Conservation (phyloP, 257 asterid genomes). For the Rehmannia glutinosa region DNA sequence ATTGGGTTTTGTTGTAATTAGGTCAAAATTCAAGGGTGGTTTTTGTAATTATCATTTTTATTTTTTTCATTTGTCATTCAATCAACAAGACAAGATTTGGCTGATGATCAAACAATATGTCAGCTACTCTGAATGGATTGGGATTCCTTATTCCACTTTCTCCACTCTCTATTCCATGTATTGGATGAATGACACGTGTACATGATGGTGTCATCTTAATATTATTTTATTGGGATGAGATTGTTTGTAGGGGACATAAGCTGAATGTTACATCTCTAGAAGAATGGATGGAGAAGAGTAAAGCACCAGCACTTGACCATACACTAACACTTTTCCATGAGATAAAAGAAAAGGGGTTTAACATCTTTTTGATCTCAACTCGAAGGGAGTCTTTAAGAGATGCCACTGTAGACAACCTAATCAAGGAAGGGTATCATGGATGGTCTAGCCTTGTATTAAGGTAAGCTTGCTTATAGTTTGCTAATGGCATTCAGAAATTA, state of each 20-base stretch:
- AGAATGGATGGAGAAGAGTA: slow-evolving; percentile 34
- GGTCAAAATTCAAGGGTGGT: too few species aligned
- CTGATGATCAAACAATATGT: neutral
- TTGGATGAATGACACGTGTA: too few species aligned
- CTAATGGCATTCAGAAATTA: neutral
- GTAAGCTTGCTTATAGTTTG: slow-evolving; percentile 7
- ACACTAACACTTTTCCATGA: slow-evolving; percentile 27
- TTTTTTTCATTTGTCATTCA: neutral
- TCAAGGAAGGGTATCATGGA: slow-evolving; percentile 46
- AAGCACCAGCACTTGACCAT: slow-evolving; percentile 41
- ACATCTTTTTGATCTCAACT: slow-evolving; percentile 38
- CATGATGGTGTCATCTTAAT: too few species aligned
- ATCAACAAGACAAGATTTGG: neutral
- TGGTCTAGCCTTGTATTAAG: slow-evolving; percentile 43
- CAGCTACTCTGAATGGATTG: neutral
- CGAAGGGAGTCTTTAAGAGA: slow-evolving; percentile 46
- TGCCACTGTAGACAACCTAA: slow-evolving; percentile 44
- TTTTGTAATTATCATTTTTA: too few species aligned
- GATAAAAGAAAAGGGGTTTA: slow-evolving; percentile 34
- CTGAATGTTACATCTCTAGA: slow-evolving; percentile 37
- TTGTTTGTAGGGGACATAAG: slow-evolving; percentile 30
- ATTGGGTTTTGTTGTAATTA: too few species aligned
- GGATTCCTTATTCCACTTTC: too few species aligned
- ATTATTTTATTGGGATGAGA: neutral
- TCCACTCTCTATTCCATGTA: too few species aligned